Evolutionary conservation across 768 basidiomycete species (phyloP), one percentile per base, ranked within the genome.

Genomic region (Boletus subparvulus): DNA sequence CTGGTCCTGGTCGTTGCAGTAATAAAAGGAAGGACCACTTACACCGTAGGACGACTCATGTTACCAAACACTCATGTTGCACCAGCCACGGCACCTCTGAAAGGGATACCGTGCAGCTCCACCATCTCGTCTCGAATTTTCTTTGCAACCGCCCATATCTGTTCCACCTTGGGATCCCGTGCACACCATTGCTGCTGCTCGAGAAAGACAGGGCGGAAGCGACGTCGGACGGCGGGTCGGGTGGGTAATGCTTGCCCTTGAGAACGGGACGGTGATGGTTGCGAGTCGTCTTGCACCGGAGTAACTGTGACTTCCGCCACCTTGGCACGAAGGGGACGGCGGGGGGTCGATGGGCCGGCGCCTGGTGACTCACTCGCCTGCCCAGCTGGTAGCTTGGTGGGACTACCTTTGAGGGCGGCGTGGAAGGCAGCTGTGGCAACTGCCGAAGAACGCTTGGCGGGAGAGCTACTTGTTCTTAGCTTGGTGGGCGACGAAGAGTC

Each of bases 131-230:
- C 44, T 17, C 59, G 44, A 43, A 59, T 55, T 1, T n/a, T 32
- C 33, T 50, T 48, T 14, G 64, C 69, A 30, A 13, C 55, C 7
- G 47, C 58, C 70, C 71, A 71, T 42, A 70, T 61, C n/a, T 49
- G 58, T 35, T 64, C 64, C n/a, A 62, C 63, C 49, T 67, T 73
- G 35, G 73, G 78, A 61, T 82, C 82, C 33, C 65, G 62, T 30
- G 68, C 67, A 26, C 65, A 70, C 82, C 82, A 83, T 45, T 82
- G 79, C 48, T 73, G 63, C n/a, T 77, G 75, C 58, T 81, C 80
- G 3, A 75, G 68, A 66, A 81, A 83, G 14, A 82, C 73, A 9
- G 81, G 77, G 11, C 78, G 73, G 61, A 80, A 82, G 9, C 80
- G 77, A 7, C 75, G 73, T 32, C 68, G 68, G n/a, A 63, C 52